Evolutionary conservation across 176 grass and related monocot genomes (phyloP), one percentile per base, ranked within the genome.

Genomic region (Olyra latifolia): DNA sequence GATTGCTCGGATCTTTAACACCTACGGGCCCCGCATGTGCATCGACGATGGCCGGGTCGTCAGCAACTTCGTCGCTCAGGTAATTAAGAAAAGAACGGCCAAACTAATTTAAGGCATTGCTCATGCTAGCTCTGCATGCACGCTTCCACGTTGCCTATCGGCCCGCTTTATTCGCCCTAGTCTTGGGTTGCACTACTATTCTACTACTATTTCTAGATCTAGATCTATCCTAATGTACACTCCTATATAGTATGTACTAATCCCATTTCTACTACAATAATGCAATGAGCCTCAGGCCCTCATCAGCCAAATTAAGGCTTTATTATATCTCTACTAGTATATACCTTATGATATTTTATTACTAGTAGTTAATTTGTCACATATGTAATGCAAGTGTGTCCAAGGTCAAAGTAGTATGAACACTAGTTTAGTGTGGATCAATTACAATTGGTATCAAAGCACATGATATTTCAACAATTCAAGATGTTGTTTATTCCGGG

Each of bases 11-110:
- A 97, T 97, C 85, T 97, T 97, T 44, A 97, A 97, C 91, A 97
- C 94, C 19, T 97, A 97, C 62, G 94, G 94, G 4, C 94, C 94
- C 1, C 91, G 94, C 46, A 97, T 97, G 94, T 97, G 94, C 85
- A 94, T 97, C 72, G 94, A 97, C 66, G 94, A 97, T 45, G 94
- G 94, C 79, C 94, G 94, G 45, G 94, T 97, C 54, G 94, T 97
- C 76, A 94, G 94, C 89, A 97, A 97, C 83, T 97, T 97, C 30
- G 94, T 97, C 48, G 94, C 94, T 3, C 94, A 97, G 94, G 94
- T 97, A 38, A 62, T 13, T 42, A 24, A 13, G 13, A 10, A 10
- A 23, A 61, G 7, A 50, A 29, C 8, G 20, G 9, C 0, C 54
- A 40, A 43, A 27, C 9, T n/a, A n/a, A n/a, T n/a, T n/a, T 17